These are phyloP conservation scores for Sporothrix protearum DNA, from an alignment of 2,329 filamentous ascomycete genomes.

Conservation along the genomic window DNA sequence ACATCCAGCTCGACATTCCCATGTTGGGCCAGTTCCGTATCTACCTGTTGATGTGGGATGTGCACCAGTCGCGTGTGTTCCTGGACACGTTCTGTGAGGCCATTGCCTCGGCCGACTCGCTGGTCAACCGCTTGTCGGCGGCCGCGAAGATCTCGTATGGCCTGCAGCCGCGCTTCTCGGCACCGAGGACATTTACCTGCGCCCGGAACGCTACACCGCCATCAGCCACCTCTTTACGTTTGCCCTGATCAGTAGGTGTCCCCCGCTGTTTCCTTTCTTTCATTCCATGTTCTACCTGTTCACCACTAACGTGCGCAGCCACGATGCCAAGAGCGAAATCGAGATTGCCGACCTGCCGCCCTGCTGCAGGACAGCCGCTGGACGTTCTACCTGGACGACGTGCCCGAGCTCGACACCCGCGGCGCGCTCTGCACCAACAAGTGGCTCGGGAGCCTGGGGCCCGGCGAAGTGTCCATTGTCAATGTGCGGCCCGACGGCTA, in stretches of 20 bases:
- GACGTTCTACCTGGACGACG: constrained; percentile 69
- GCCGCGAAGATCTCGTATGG: constrained; percentile 61
- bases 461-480: constrained; percentile 58
- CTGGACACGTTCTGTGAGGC: constrained; percentile 56
- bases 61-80: constrained; percentile 53
- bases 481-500: constrained; percentile 73
- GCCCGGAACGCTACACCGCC: constrained; percentile 65
- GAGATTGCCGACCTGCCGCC: constrained; percentile 64
- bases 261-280: too few species aligned
- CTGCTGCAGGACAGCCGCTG: constrained; percentile 63
- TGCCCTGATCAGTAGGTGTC: constrained; percentile 62
- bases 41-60: constrained; percentile 65
- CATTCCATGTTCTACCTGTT: background rate
- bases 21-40: constrained; percentile 74
- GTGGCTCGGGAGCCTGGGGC: constrained; percentile 60
- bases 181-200: constrained; percentile 62
- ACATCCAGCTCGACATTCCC: constrained; percentile 74
- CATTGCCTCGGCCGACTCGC: constrained; percentile 49
- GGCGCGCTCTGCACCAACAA: constrained; percentile 59
- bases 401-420: constrained; percentile 53
- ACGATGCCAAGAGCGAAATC: constrained; percentile 57
- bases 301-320: constrained; percentile 36
- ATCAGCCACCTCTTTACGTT: constrained; percentile 69
- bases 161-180: constrained; percentile 53
- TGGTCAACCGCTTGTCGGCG: constrained; percentile 57